These are phyloP conservation scores for Hondaea fermentalgiana DNA, from an alignment of 108 stramenopile species.

Conservation along the genomic window DNA sequence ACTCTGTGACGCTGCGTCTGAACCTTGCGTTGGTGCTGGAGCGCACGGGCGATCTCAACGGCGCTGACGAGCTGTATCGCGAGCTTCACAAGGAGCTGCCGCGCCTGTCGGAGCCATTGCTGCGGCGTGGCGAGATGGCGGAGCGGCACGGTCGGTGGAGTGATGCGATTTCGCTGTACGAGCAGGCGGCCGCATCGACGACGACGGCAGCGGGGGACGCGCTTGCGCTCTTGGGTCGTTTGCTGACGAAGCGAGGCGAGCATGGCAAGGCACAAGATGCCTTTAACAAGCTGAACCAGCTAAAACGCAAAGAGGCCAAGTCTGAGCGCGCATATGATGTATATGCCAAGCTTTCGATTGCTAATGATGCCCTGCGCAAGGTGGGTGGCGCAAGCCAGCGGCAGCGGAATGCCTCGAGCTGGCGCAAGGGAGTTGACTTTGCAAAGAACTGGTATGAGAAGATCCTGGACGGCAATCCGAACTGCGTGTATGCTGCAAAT, in stretches of 20 bases:
- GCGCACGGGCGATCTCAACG: background rate
- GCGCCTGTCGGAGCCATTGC: background rate
- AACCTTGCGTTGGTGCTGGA: background rate
- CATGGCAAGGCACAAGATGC: background rate
- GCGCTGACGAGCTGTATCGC: background rate
- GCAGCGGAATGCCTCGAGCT: background rate
- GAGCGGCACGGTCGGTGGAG: background rate
- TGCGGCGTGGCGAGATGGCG: background rate
- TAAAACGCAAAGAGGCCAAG: background rate
- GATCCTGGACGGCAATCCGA: background rate
- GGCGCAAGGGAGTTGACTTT: background rate
- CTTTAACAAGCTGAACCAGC: background rate
- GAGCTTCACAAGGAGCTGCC: background rate
- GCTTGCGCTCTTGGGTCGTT: background rate
- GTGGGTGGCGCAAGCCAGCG: background rate
- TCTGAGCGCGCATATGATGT: background rate
- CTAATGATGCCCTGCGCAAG: background rate
- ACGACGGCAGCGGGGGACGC: background rate
- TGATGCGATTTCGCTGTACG: background rate
- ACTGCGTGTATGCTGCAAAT: background rate
- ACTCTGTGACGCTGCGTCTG: background rate
- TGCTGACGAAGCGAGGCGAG: background rate
- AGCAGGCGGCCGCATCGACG: background rate
- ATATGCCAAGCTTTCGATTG: background rate
- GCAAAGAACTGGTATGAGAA: background rate